Percentiles rank a stretch among this genome's conserved stretches.
These are phyloP conservation scores for Ceratonia siliqua DNA, from an alignment of 306 rosid genomes.

Conservation along the genomic window DNA sequence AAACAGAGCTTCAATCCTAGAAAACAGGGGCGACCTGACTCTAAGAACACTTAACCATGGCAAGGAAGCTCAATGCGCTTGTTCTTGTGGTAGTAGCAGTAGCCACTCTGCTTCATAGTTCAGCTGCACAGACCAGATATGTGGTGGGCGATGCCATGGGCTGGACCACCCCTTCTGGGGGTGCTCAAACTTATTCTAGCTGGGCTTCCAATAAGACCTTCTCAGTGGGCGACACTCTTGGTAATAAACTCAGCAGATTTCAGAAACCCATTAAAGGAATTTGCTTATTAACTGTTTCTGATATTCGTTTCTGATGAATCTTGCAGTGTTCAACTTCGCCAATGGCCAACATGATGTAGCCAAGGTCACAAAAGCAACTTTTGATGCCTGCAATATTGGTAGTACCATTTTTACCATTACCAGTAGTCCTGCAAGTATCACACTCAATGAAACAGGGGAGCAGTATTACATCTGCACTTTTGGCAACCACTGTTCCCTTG, in stretches of 20 bases:
- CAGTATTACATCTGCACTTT: slow-evolving; percentile 62
- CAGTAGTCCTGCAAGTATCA: slow-evolving; percentile 44
- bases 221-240: slow-evolving; percentile 54
- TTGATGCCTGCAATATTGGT: slow-evolving; percentile 43
- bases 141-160: slow-evolving; percentile 61
- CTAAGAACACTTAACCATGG: slow-evolving; percentile 56
- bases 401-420: slow-evolving; percentile 2
- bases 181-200: slow-evolving; percentile 31
- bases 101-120: slow-evolving; percentile 45
- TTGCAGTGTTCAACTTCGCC: slow-evolving; percentile 54
- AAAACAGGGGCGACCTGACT: slow-evolving; percentile 57
- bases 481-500: slow-evolving; percentile 41
- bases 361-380: slow-evolving; percentile 53
- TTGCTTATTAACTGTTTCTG: not conserved
- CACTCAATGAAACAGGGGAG: slow-evolving; percentile 46
- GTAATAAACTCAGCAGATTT: slow-evolving; percentile 23
- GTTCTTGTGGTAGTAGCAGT: slow-evolving; percentile 35
- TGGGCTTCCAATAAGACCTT: slow-evolving; percentile 71
- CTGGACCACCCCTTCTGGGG: slow-evolving; percentile 57
- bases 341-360: slow-evolving; percentile 51
- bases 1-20: slow-evolving; percentile 13
- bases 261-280: too few relatives aligned
- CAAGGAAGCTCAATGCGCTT: slow-evolving; percentile 33
- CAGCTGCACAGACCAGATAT: slow-evolving; percentile 46
- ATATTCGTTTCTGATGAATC: not conserved